Evolutionary conservation across 2,329 filamentous ascomycete species (phyloP).

Genomic region (Pezizomycotina sp.): DNA sequence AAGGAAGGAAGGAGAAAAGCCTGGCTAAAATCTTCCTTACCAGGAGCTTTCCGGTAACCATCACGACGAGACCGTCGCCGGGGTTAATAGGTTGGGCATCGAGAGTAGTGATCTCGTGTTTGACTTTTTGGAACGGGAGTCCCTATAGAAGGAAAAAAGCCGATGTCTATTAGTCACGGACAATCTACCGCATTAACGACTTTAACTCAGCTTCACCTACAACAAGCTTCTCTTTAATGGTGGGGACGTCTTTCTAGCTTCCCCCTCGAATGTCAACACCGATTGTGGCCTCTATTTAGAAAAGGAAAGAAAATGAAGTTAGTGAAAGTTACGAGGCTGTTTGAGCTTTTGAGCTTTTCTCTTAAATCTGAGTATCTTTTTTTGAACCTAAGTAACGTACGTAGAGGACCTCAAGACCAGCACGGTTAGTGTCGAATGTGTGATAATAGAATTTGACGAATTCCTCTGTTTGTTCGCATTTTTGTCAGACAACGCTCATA

Average conservation of each 20-base stretch:
- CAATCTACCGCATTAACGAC: not conserved
- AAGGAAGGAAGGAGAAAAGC: slow-evolving; percentile 5
- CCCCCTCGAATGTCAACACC: slow-evolving; percentile 83
- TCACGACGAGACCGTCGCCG: slow-evolving; percentile 55
- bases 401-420: slow-evolving; percentile 54
- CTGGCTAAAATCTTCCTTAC: slow-evolving; percentile 41
- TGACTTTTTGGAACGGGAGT: slow-evolving; percentile 66
- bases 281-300: slow-evolving; percentile 53
- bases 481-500: too few relatives aligned
- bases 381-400: slow-evolving; percentile 39
- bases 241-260: slow-evolving; percentile 45
- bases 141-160: slow-evolving; percentile 34
- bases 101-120: slow-evolving; percentile 58
- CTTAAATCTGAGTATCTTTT: not conserved
- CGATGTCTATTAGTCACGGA: slow-evolving; percentile 1
- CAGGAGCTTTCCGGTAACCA: slow-evolving; percentile 73
- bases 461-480: slow-evolving; percentile 52
- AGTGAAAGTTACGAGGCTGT: slow-evolving; percentile 5
- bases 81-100: slow-evolving; percentile 64
- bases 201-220: slow-evolving; percentile 37
- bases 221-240: slow-evolving; percentile 64
- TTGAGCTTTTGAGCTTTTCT: slow-evolving; percentile 1
- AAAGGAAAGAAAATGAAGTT: slow-evolving; percentile 3
- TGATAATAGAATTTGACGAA: slow-evolving; percentile 87
- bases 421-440: slow-evolving; percentile 61